phyloP scores from a whole-genome alignment of 2,329 filamentous ascomycete species.

The Colletotrichum sp. region DNA sequence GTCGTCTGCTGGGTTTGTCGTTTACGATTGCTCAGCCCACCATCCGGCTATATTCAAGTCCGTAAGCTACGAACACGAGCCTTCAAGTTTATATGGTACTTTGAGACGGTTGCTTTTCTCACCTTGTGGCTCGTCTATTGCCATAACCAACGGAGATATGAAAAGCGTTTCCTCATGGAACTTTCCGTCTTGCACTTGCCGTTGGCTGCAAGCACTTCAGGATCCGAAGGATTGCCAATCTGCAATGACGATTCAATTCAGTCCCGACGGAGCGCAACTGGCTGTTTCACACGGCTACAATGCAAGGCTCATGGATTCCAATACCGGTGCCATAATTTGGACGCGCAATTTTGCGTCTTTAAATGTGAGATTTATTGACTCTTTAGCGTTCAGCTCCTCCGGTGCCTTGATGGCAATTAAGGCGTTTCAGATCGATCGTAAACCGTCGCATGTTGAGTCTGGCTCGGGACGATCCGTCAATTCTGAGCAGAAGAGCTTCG shows the following conservation, averaged over 20 bases:
- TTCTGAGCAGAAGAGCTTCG: no score
- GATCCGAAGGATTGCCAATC: fast-evolving
- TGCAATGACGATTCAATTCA: fast-evolving
- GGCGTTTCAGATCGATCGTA: no score
- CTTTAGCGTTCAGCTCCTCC: background rate
- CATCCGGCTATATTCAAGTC: background rate
- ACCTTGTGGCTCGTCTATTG: background rate
- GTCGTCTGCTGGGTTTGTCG: background rate
- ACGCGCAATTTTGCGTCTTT: background rate
- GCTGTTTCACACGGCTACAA: background rate
- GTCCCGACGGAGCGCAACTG: background rate
- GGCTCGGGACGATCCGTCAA: no score
- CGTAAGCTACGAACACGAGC: no score
- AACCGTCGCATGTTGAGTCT: no score
- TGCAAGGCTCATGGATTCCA: background rate
- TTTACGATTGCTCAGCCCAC: background rate
- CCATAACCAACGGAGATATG: fast-evolving
- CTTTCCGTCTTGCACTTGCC: fast-evolving
- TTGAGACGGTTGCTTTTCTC: no score
- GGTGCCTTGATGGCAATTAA: no score
- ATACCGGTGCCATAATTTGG: background rate
- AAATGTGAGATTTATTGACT: fast-evolving
- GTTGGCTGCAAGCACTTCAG: fast-evolving
- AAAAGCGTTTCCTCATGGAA: background rate
- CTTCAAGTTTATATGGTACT: no score